phyloP scores from a whole-genome alignment of 2,329 filamentous ascomycete genomes.

The Paecilomyces formosus region DNA sequence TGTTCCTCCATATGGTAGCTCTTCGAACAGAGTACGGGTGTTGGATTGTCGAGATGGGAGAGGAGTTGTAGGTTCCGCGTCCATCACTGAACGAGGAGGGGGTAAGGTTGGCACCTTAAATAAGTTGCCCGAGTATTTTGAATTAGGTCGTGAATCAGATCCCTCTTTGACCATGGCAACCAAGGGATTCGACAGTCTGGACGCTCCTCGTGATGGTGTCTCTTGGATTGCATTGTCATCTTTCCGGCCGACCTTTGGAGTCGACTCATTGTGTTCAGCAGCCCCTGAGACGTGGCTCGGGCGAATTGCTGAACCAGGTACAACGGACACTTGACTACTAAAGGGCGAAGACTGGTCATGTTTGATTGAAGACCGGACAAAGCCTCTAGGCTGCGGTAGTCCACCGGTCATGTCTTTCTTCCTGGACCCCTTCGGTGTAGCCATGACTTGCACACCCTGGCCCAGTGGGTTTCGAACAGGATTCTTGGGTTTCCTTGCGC shows the following conservation, averaged over 20 bases:
- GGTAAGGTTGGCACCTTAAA: conserved; percentile 8
- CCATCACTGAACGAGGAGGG: not conserved
- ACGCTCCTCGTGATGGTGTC: conserved; percentile 31
- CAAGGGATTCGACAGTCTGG: conserved; percentile 13
- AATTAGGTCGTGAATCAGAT: conserved; percentile 6
- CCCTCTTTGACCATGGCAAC: conserved; percentile 3
- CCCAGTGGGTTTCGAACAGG: conserved; percentile 33
- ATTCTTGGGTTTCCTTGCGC: conserved; percentile 32
- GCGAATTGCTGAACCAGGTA: conserved; percentile 24
- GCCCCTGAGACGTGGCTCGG: conserved; percentile 6
- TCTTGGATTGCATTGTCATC: conserved; percentile 24
- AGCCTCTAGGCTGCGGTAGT: conserved; percentile 18
- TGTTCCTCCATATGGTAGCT: not conserved
- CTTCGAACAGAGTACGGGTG: not conserved
- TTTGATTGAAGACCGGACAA: conserved; percentile 22
- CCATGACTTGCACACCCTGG: conserved; percentile 42
- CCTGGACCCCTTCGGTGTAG: conserved; percentile 36
- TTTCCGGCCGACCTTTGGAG: not conserved
- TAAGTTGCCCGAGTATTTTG: conserved; percentile 6
- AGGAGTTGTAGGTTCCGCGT: not conserved
- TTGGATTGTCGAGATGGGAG: not conserved
- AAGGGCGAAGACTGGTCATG: conserved; percentile 18
- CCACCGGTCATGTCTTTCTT: conserved; percentile 22
- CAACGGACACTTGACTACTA: conserved; percentile 19
- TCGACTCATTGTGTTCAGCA: not conserved